phyloP scores from a whole-genome alignment of 768 basidiomycete species.

The Hebeloma cylindrosporum region DNA sequence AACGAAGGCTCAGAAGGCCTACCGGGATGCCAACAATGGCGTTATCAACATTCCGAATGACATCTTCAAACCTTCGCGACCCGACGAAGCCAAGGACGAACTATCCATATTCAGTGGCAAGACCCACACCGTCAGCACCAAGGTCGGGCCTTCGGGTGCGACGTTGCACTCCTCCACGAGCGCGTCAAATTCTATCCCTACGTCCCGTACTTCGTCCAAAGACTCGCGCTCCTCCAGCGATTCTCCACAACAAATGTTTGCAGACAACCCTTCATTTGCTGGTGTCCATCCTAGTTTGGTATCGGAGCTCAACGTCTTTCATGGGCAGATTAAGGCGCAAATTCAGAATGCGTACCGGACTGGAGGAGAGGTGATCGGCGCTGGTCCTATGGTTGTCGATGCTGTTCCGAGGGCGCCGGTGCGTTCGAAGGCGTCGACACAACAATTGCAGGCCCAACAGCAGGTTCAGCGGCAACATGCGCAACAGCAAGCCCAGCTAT shows the following conservation, averaged over 20 bases:
- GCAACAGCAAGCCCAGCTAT: slow-evolving; percentile 19
- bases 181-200: slow-evolving; percentile 5
- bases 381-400: slow-evolving; percentile 30
- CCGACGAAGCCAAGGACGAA: slow-evolving; percentile 58
- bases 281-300: slow-evolving; percentile 57
- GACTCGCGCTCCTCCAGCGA: slow-evolving; percentile 29
- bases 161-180: slow-evolving; percentile 12
- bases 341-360: slow-evolving; percentile 45
- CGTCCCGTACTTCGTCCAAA: slow-evolving; percentile 18
- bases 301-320: slow-evolving; percentile 55
- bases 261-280: slow-evolving; percentile 42
- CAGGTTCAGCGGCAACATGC: slow-evolving; percentile 18
- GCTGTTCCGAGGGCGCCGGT: slow-evolving; percentile 10
- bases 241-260: slow-evolving; percentile 31
- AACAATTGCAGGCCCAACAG: slow-evolving; percentile 1
- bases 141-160: slow-evolving; percentile 26
- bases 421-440: slow-evolving; percentile 1
- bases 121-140: slow-evolving; percentile 61
- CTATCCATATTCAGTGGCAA: slow-evolving; percentile 76
- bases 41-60: slow-evolving; percentile 48
- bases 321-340: slow-evolving; percentile 52
- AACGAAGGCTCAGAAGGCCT: slow-evolving; percentile 57
- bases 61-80: slow-evolving; percentile 55
- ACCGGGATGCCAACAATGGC: slow-evolving; percentile 47
- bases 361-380: slow-evolving; percentile 35